Percentiles rank a stretch among this genome's conserved stretches.
Evolutionary conservation across 371 early-diverging fungal genomes (phyloP).

Genomic region (Mortierella sp.): DNA sequence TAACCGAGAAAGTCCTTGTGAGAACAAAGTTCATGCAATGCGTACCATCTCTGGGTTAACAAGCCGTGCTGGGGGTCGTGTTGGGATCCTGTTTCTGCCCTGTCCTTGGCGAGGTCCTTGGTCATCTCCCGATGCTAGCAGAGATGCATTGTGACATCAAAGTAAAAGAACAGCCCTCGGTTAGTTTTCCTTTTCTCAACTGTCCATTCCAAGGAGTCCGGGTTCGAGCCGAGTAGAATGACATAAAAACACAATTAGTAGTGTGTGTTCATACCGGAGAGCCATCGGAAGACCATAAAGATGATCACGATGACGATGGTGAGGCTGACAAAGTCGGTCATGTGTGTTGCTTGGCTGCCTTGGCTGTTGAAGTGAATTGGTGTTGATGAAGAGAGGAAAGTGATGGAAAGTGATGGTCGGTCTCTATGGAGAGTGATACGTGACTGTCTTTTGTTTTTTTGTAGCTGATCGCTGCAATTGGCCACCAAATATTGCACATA

Average conservation of each 20-base stretch:
- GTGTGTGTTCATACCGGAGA: constrained; percentile 67
- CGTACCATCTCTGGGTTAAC: constrained; percentile 76
- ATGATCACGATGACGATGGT: constrained; percentile 81
- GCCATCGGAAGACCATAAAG: constrained; percentile 81
- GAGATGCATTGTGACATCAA: neutral
- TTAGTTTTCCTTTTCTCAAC: neutral
- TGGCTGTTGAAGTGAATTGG: neutral
- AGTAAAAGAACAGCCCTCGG: neutral
- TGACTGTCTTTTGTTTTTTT: constrained; percentile 3
- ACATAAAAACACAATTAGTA: too few relatives aligned
- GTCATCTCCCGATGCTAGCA: constrained; percentile 54
- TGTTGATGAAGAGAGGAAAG: neutral
- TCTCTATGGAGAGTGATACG: neutral
- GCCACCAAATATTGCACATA: neutral
- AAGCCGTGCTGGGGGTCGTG: constrained; percentile 63
- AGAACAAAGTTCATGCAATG: neutral
- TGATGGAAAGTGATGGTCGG: constrained; percentile 1
- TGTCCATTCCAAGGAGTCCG: neutral
- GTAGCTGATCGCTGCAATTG: neutral
- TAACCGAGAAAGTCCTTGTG: too few relatives aligned
- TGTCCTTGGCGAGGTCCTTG: constrained; percentile 62
- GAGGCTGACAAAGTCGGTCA: constrained; percentile 85
- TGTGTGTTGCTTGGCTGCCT: constrained; percentile 33
- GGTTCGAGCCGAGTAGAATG: neutral
- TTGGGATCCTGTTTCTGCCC: constrained; percentile 58